Base-by-base conservation (phyloP, 1,139 yeast species). In the Lodderomyces orthopsilosis region DNA sequence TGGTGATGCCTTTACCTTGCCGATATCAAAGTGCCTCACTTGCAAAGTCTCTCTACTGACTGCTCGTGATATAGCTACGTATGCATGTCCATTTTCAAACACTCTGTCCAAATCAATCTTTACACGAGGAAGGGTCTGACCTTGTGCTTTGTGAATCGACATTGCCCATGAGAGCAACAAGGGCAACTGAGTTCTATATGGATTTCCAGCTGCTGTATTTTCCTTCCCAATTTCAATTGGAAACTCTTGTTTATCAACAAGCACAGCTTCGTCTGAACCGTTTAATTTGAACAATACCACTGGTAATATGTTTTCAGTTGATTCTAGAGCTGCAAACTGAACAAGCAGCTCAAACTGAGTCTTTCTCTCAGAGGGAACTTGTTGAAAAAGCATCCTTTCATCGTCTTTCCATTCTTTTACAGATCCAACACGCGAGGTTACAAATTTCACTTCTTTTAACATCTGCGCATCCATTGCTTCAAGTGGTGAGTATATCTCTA, bases 61-160 rank as follows among this genome's bases (percentile, higher is more conserved):
- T 1, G 96, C 97, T 58, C 97, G 75, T 2, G 95, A 85, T 33
- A 91, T 68, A 0, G 97, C 97, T 24, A 91, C 97, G 59, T 93
- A 93, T 0, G 96, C 95, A 61, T 93, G 98, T 0, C 98, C 98
- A 50, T 81, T 84, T 58, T 91, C 98, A 63, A 93, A 93, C 0
- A 86, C 82, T 45, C 74, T 72, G 30, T 75, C 70, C 48, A 93
- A 70, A 61, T 94, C 96, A 4, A 93, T 96, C 53, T 79, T 79
- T 1, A 89, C 96, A 52, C 80, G 77, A 4, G 85, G 85, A 40
- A 93, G 66, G 0, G 98, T 91, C 61, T 94, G 98, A 2, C 99
- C 99, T 60, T 93, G 99, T 0, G 97, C 83, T 64, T 94, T 94
- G 61, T 93, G 99, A 41, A 93, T 91, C 0, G 98, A 90, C 40